Evolutionary conservation across 108 stramenopile genomes (phyloP).

Genomic region (Poteriospumella lacustris): DNA sequence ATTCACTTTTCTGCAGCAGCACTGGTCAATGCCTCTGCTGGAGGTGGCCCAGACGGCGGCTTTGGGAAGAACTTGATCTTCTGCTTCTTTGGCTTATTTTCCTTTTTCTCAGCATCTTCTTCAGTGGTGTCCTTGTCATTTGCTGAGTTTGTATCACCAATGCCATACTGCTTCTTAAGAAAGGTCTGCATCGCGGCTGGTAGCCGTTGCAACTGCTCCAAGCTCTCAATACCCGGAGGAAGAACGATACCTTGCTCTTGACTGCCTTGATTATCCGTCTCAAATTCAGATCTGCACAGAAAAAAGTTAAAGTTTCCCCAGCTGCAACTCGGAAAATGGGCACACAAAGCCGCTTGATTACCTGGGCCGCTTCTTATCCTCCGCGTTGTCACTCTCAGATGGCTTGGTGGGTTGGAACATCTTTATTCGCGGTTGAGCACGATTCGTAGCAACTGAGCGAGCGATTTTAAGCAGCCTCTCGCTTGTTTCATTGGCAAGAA

Average conservation of each 20-base stretch:
- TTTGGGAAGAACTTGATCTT: background rate
- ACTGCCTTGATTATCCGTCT: background rate
- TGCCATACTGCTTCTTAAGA: background rate
- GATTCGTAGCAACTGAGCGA: background rate
- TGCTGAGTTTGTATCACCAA: background rate
- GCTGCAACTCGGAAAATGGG: background rate
- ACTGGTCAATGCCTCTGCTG: background rate
- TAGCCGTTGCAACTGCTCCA: background rate
- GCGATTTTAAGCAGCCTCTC: background rate
- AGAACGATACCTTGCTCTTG: background rate
- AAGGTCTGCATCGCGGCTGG: background rate
- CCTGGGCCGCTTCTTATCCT: background rate
- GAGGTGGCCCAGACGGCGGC: constrained; percentile 1
- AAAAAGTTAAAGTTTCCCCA: background rate
- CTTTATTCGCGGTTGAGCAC: constrained; percentile 1
- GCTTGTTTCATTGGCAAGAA: background rate
- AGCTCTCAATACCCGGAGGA: background rate
- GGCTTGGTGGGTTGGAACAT: background rate
- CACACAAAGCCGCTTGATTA: background rate
- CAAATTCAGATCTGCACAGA: background rate
- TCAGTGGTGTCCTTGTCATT: background rate
- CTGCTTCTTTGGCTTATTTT: background rate
- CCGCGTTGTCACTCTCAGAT: background rate
- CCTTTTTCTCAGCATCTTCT: background rate
- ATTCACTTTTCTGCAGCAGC: too few relatives aligned